Evolutionary conservation across 2,329 filamentous ascomycete genomes (phyloP).

Genomic region (Ascosphaera aggregata): DNA sequence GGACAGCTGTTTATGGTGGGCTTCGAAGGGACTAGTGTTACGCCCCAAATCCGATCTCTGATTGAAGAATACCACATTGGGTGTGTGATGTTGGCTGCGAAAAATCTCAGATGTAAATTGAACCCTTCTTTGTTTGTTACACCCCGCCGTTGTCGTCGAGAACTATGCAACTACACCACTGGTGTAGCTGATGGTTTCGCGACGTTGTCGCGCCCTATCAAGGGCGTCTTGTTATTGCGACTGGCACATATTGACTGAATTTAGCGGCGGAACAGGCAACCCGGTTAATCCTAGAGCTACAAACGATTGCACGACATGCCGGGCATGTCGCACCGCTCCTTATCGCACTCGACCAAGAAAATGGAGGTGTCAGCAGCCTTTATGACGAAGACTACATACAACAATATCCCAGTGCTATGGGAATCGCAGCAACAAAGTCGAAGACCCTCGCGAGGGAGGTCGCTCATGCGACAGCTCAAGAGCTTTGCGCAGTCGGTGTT

Average conservation of each 20-base stretch:
- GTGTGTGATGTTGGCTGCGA: conserved; percentile 47
- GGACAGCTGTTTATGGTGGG: conserved; percentile 43
- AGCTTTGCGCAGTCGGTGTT: conserved; percentile 78
- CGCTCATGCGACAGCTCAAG: conserved; percentile 78
- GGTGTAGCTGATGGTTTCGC: too few relatives aligned
- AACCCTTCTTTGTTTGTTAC: too few relatives aligned
- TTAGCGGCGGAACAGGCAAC: conserved; percentile 80
- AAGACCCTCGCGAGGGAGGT: conserved; percentile 70
- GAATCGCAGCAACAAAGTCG: conserved; percentile 74
- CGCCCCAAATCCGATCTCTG: conserved; percentile 36
- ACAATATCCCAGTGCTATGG: conserved; percentile 95
- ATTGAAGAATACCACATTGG: conserved; percentile 56
- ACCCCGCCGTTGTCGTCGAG: too few relatives aligned
- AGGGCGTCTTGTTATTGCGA: not conserved
- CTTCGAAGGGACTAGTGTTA: conserved; percentile 40
- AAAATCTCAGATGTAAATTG: conserved; percentile 38
- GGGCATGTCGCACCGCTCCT: conserved; percentile 74
- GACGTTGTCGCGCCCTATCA: too few relatives aligned
- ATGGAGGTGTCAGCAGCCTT: conserved; percentile 90
- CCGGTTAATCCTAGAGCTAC: conserved; percentile 66
- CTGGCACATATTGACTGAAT: conserved; percentile 9
- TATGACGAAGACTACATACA: conserved; percentile 92
- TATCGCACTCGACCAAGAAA: conserved; percentile 89
- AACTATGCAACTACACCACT: too few relatives aligned
- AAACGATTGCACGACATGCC: conserved; percentile 74